Conservation (phyloP, 1,284 basidiomycete species). For the Leccinum olivaceoglutinosum region DNA sequence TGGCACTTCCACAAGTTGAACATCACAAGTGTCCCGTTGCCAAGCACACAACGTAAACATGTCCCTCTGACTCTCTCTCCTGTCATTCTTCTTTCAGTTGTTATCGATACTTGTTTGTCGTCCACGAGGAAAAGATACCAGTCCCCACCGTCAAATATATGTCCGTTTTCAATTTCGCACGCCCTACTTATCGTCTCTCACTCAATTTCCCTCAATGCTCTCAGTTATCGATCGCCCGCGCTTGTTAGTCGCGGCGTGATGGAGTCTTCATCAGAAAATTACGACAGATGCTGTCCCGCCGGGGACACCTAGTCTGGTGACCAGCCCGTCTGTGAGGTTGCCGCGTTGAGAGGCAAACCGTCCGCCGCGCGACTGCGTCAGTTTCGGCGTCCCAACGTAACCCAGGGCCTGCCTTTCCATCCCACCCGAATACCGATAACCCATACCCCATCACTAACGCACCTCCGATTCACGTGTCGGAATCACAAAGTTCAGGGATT, state of each 20-base stretch:
- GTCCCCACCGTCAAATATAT: constrained; percentile 4
- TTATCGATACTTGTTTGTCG: neutral
- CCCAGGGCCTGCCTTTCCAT: neutral
- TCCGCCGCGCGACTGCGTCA: constrained; percentile 4
- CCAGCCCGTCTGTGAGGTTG: too few species aligned
- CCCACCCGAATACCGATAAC: constrained; percentile 15
- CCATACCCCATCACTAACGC: constrained; percentile 13
- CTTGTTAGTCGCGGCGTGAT: constrained; percentile 11
- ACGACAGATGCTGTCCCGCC: constrained; percentile 14
- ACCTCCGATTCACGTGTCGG: constrained; percentile 2
- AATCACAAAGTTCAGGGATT: constrained; percentile 1
- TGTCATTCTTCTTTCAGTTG: neutral
- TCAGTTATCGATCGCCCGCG: constrained; percentile 7
- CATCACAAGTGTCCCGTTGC: neutral
- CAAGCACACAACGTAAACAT: neutral
- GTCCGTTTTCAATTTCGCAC: neutral
- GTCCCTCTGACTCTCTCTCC: constrained; percentile 3
- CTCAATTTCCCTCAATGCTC: neutral
- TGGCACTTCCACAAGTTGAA: neutral
- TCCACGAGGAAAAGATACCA: neutral
- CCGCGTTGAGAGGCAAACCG: neutral
- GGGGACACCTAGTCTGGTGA: constrained; percentile 9
- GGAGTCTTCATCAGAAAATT: constrained; percentile 9
- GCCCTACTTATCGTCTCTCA: neutral
- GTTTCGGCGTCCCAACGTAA: neutral